These are phyloP conservation scores for Colletotrichum limetticola DNA, from an alignment of 2,329 filamentous ascomycete genomes.

Conservation along the genomic window DNA sequence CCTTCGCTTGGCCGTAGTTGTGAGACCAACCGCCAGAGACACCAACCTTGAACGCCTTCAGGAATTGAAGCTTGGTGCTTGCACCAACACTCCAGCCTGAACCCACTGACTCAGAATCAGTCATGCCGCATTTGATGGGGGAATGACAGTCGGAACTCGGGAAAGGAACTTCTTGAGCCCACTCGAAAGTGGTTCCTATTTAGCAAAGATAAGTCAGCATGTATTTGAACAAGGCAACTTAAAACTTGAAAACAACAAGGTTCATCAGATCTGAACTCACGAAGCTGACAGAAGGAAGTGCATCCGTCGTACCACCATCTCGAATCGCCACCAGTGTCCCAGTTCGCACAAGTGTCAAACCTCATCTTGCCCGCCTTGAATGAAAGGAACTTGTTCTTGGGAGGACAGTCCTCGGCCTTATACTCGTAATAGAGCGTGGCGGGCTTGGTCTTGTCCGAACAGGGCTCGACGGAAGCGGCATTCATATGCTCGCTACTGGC, in stretches of 20 bases:
- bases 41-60: conserved; percentile 39
- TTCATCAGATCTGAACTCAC: not conserved
- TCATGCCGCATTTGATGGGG: conserved; percentile 45
- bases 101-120: conserved; percentile 41
- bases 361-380: not conserved
- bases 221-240: not conserved
- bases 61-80: conserved; percentile 40
- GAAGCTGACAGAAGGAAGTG: not conserved
- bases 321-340: not conserved
- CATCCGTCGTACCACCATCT: not conserved
- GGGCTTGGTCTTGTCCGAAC: not conserved
- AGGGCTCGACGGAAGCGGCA: not conserved
- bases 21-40: conserved; percentile 34
- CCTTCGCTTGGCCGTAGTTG: not conserved
- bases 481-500: not conserved
- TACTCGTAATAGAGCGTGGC: not conserved
- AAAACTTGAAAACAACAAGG: not conserved
- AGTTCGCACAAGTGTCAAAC: not conserved
- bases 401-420: not conserved
- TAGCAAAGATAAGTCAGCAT: not conserved
- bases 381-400: not conserved
- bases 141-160: conserved; percentile 46
- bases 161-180: conserved; percentile 47
- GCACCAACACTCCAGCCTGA: conserved; percentile 44
- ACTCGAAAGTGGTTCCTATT: conserved; percentile 38